Conservation (phyloP, 768 basidiomycete species). For the Mycena olivaceomarginata region DNA sequence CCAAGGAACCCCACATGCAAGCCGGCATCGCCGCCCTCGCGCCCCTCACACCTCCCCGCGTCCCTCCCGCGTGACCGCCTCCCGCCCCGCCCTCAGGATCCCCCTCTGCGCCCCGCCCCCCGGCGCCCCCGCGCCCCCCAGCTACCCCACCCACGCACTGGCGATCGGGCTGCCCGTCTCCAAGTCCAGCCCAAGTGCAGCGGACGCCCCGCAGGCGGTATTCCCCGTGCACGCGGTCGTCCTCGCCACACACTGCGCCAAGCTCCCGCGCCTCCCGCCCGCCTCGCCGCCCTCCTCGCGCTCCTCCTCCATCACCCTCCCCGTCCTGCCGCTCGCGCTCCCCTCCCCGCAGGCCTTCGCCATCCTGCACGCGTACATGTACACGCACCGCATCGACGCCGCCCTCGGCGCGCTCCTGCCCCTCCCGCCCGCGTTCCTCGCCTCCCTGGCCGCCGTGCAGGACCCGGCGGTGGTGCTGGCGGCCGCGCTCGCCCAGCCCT, state of each 20-base stretch:
- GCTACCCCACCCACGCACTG: constrained; percentile 66
- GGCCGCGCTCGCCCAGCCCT: constrained; percentile 53
- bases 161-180: constrained; percentile 61
- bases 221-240: constrained; percentile 84
- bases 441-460: constrained; percentile 13
- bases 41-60: constrained; percentile 54
- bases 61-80: constrained; percentile 55
- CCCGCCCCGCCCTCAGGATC: constrained; percentile 50
- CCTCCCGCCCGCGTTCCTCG: constrained; percentile 39
- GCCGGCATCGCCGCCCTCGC: constrained; percentile 51
- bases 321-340: constrained; percentile 59
- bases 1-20: constrained; percentile 48
- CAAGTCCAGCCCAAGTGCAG: constrained; percentile 36
- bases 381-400: constrained; percentile 64
- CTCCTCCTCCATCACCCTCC: constrained; percentile 52
- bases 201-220: constrained; percentile 57
- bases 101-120: constrained; percentile 39
- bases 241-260: constrained; percentile 81
- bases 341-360: constrained; percentile 69
- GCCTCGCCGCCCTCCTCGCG: constrained; percentile 50
- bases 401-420: constrained; percentile 68
- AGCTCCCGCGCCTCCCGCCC: constrained; percentile 74
- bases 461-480: constrained; percentile 40
- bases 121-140: constrained; percentile 44
- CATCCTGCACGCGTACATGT: constrained; percentile 66